These are phyloP conservation scores for Spiraea crenata DNA, from an alignment of 331 rosid genomes.

Conservation along the genomic window DNA sequence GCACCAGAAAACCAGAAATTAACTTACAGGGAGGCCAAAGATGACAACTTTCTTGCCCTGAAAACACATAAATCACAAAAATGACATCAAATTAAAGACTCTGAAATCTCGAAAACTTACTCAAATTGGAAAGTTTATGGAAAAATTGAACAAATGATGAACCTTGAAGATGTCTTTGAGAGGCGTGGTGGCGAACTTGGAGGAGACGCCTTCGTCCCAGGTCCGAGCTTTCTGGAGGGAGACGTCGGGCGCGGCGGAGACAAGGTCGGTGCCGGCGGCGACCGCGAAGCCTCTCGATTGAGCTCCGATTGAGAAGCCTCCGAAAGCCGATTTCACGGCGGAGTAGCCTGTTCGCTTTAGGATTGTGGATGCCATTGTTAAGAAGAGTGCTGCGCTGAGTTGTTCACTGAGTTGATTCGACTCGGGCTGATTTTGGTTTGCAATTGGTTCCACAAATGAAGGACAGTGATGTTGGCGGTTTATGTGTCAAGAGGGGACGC, in stretches of 20 bases:
- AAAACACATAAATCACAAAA: conserved; percentile 14
- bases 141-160: neutral
- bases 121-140: neutral
- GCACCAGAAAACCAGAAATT: neutral
- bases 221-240: conserved; percentile 90
- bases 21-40: conserved; percentile 96
- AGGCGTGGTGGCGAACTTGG: conserved; percentile 82
- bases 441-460: neutral
- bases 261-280: conserved; percentile 64
- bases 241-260: conserved; percentile 68
- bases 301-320: conserved; percentile 31
- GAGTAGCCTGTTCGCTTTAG: conserved; percentile 45
- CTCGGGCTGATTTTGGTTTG: neutral
- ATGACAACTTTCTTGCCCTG: conserved; percentile 89
- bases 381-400: conserved; percentile 3
- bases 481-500: too few relatives aligned
- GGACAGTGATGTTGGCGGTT: neutral
- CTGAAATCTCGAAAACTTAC: neutral
- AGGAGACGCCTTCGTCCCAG: conserved; percentile 91
- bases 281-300: conserved; percentile 55
- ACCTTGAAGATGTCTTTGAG: conserved; percentile 85
- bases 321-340: conserved; percentile 35
- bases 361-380: conserved; percentile 55
- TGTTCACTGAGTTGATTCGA: neutral
- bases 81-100: neutral